A percentile compares a stretch with the other conserved stretches of the same genome.
phyloP scores from a whole-genome alignment of 805 yeast species.

The Wickerhamomyces ciferrii region DNA sequence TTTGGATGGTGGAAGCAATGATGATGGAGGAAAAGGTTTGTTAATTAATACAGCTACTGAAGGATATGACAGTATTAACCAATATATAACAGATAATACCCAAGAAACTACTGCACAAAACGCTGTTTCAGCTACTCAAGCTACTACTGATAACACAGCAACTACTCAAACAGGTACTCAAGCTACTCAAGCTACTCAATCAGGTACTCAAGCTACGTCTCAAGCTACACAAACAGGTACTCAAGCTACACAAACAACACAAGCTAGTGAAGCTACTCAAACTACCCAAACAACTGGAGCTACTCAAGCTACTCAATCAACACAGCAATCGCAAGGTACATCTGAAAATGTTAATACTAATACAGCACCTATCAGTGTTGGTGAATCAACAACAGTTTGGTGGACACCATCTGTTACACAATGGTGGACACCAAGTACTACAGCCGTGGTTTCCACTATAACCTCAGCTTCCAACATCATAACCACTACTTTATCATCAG shows the following conservation, averaged over 20 bases:
- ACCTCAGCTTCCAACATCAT: neutral
- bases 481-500: neutral
- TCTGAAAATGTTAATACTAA: conserved; percentile 1
- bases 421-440: conserved; percentile 10
- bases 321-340: neutral
- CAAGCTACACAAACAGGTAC: neutral
- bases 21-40: conserved; percentile 3
- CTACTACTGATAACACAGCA: conserved; percentile 2
- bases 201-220: no score
- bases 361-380: conserved; percentile 1
- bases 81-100: neutral
- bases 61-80: neutral
- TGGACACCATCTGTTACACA: conserved; percentile 11
- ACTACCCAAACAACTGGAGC: neutral
- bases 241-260: neutral
- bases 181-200: neutral
- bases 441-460: conserved; percentile 3
- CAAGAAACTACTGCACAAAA: neutral
- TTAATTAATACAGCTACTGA: conserved; percentile 1
- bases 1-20: conserved; percentile 6
- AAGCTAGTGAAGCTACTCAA: neutral
- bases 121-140: neutral
- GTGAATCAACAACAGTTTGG: conserved; percentile 14
- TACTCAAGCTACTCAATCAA: neutral
- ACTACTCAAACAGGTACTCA: neutral